Percentiles rank a stretch among this genome's conserved stretches.
Evolutionary conservation across 148 eudicot species (phyloP).

Genomic region (Chenopodium berlandieri): DNA sequence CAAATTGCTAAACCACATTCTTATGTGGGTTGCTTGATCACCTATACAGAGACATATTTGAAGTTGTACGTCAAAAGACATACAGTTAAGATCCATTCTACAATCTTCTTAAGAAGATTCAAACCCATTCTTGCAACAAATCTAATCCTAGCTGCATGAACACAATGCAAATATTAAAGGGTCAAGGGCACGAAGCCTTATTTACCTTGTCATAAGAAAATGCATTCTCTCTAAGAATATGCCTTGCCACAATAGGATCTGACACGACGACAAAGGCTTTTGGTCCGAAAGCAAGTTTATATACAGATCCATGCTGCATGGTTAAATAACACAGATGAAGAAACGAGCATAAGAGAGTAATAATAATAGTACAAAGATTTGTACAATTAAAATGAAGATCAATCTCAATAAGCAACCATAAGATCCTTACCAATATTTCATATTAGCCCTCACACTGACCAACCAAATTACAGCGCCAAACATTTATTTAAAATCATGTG

Average conservation of each 20-base stretch:
- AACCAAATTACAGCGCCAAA: not conserved
- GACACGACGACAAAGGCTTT: slow-evolving; percentile 97
- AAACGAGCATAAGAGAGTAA: not conserved
- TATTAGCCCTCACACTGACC: not conserved
- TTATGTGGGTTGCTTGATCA: not conserved
- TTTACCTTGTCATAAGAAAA: slow-evolving; percentile 96
- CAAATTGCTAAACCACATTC: not conserved
- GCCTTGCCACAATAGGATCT: slow-evolving; percentile 86
- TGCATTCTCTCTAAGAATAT: slow-evolving; percentile 94
- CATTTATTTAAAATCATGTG: not conserved
- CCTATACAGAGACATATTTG: not conserved
- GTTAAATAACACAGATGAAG: not conserved
- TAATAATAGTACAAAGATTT: not conserved
- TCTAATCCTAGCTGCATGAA: not conserved
- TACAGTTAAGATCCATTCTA: not conserved
- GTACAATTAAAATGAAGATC: not conserved
- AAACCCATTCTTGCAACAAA: not conserved
- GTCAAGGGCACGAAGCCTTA: slow-evolving; percentile 18
- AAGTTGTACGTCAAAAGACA: not conserved
- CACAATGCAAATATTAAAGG: not conserved
- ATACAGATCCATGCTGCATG: slow-evolving; percentile 92
- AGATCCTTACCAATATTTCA: not conserved
- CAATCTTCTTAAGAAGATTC: not conserved
- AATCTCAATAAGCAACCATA: not conserved
- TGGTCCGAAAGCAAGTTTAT: slow-evolving; percentile 99